Conservation (phyloP, 1,284 basidiomycete genomes). For the Puccinia coronata region DNA sequence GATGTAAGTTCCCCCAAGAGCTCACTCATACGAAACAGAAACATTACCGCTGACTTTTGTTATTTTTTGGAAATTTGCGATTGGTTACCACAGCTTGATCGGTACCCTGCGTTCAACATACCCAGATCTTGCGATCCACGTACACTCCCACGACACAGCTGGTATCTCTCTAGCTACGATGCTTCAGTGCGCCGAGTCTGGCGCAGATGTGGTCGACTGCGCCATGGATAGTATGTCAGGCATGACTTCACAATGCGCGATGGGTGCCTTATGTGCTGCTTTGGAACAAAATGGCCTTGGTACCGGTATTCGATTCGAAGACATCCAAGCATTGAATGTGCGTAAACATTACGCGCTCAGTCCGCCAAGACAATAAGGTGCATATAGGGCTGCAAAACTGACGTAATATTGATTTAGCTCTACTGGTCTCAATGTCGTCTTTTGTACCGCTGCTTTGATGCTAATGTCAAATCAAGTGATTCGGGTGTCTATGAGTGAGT, state of each 20-base stretch:
- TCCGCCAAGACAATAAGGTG: neutral
- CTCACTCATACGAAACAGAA: neutral
- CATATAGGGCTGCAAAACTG: neutral
- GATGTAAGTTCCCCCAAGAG: slow-evolving; percentile 64
- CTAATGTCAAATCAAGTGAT: slow-evolving; percentile 87
- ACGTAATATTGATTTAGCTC: slow-evolving; percentile 56
- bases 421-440: slow-evolving; percentile 98
- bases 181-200: slow-evolving; percentile 91
- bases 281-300: slow-evolving; percentile 93
- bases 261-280: slow-evolving; percentile 92
- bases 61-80: slow-evolving; percentile 31
- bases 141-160: slow-evolving; percentile 99
- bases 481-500: slow-evolving; percentile 49
- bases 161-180: slow-evolving; percentile 96
- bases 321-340: slow-evolving; percentile 90
- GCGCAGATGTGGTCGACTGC: slow-evolving; percentile 96
- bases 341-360: neutral
- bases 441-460: slow-evolving; percentile 96
- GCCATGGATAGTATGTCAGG: slow-evolving; percentile 99
- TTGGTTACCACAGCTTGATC: slow-evolving; percentile 68
- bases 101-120: slow-evolving; percentile 92
- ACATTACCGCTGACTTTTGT: slow-evolving; percentile 41
- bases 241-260: slow-evolving; percentile 95
- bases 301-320: slow-evolving; percentile 94
- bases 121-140: slow-evolving; percentile 97